phyloP scores from a whole-genome alignment of 371 early-diverging fungal species.

The Lichtheimia ramosa region DNA sequence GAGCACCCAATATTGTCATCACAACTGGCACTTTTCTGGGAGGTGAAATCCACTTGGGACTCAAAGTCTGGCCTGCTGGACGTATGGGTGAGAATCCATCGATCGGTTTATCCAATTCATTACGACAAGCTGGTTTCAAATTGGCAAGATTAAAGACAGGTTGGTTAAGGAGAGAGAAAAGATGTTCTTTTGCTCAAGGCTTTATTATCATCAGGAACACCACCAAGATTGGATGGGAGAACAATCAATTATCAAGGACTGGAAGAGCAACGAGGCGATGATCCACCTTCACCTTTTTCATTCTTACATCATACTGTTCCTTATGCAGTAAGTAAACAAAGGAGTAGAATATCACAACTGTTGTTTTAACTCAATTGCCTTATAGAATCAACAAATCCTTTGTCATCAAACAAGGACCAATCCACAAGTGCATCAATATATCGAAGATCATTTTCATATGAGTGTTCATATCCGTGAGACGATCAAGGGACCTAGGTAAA shows the following conservation, averaged over 20 bases:
- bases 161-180: constrained; percentile 3
- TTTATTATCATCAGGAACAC: constrained; percentile 57
- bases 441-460: constrained; percentile 72
- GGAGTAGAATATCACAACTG: background rate
- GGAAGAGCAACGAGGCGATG: constrained; percentile 70
- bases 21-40: constrained; percentile 87
- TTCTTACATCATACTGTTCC: constrained; percentile 70
- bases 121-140: constrained; percentile 73
- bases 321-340: constrained; percentile 39
- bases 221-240: constrained; percentile 74
- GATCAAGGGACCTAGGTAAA: constrained; percentile 76
- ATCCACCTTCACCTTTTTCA: constrained; percentile 78
- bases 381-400: constrained; percentile 59
- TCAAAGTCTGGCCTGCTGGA: constrained; percentile 77
- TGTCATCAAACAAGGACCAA: constrained; percentile 85
- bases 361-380: background rate
- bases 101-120: constrained; percentile 72
- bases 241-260: constrained; percentile 75
- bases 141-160: constrained; percentile 81
- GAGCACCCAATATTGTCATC: constrained; percentile 74
- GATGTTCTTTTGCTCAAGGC: background rate
- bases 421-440: constrained; percentile 64
- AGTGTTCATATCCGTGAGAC: constrained; percentile 85
- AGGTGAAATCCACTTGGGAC: constrained; percentile 85
- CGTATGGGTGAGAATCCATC: constrained; percentile 79